Conservation (phyloP, 1,284 basidiomycete species). For the Ustilago trichophora region DNA sequence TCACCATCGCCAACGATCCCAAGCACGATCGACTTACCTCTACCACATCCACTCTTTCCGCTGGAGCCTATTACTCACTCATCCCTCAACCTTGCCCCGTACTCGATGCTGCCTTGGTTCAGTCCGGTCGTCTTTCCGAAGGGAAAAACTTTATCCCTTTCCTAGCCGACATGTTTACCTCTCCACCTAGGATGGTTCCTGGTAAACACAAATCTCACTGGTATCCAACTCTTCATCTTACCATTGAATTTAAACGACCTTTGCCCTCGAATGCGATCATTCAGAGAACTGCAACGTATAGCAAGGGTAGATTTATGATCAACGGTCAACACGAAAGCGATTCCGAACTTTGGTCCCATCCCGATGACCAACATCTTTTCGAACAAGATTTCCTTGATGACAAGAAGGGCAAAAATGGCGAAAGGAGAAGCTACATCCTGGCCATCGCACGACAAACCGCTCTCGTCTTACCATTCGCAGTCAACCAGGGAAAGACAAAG, state of each 20-base stretch:
- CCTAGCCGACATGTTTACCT: conserved; percentile 40
- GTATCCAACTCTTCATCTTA: conserved; percentile 47
- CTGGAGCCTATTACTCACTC: conserved; percentile 26
- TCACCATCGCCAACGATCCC: conserved; percentile 22
- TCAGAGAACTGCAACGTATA: conserved; percentile 9
- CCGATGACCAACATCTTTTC: conserved; percentile 28
- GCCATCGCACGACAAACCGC: conserved; percentile 42
- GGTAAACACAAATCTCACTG: conserved; percentile 23
- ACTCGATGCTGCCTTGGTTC: background rate
- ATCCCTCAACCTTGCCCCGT: background rate
- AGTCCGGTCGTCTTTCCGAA: background rate
- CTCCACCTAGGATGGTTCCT: conserved; percentile 35
- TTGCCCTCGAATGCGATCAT: conserved; percentile 4
- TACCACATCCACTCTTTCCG: conserved; percentile 1
- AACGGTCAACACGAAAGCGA: conserved; percentile 49
- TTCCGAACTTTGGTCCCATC: conserved; percentile 40
- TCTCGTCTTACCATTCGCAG: conserved; percentile 26
- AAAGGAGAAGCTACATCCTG: conserved; percentile 17
- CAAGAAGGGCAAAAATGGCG: background rate
- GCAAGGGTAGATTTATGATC: conserved; percentile 29
- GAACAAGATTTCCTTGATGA: background rate
- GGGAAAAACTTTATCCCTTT: conserved; percentile 31
- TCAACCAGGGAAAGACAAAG: conserved; percentile 38
- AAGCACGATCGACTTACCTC: background rate
- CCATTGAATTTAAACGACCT: conserved; percentile 44